Percentiles rank a stretch among this genome's conserved stretches.
These are phyloP conservation scores for Malassezia slooffiae DNA, from an alignment of 1,284 basidiomycete species.

Conservation along the genomic window DNA sequence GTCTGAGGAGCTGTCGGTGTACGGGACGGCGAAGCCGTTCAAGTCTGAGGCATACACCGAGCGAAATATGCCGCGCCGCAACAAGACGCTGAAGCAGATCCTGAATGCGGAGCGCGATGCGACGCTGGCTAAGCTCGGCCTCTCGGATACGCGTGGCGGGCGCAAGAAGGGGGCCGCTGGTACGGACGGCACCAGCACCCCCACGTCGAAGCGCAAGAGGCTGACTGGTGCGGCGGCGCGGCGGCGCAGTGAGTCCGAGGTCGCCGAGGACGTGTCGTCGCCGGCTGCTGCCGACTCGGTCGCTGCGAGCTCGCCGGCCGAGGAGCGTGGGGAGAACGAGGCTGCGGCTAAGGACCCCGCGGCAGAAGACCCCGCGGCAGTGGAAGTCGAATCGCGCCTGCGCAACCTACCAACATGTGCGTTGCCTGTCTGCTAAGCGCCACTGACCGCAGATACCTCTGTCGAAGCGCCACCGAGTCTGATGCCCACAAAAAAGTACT, in stretches of 20 bases:
- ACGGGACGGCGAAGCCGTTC: slow-evolving; percentile 20
- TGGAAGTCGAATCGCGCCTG: background rate
- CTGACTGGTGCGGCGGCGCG: no score
- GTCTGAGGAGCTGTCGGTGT: slow-evolving; percentile 23
- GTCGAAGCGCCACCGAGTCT: slow-evolving; percentile 76
- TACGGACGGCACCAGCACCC: background rate
- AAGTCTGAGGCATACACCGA: slow-evolving; percentile 22
- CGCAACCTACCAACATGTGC: slow-evolving; percentile 14
- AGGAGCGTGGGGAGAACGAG: slow-evolving; percentile 2
- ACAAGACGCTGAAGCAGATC: slow-evolving; percentile 39
- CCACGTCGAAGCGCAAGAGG: background rate
- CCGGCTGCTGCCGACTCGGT: no score
- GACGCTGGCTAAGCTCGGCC: slow-evolving; percentile 6
- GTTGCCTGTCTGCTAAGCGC: background rate
- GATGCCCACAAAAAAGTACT: slow-evolving; percentile 65
- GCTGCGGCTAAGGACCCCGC: background rate
- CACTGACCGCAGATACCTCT: slow-evolving; percentile 55
- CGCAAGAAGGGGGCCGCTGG: no score
- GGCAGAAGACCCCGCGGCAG: background rate
- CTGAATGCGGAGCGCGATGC: slow-evolving; percentile 32
- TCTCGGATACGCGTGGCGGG: background rate
- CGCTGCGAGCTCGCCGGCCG: no score
- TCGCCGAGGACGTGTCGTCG: background rate
- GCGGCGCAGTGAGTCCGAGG: no score
- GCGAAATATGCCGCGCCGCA: no score